Base-by-base conservation (phyloP, 371 early-diverging fungal species). In the Rhizopus arrhizus region DNA sequence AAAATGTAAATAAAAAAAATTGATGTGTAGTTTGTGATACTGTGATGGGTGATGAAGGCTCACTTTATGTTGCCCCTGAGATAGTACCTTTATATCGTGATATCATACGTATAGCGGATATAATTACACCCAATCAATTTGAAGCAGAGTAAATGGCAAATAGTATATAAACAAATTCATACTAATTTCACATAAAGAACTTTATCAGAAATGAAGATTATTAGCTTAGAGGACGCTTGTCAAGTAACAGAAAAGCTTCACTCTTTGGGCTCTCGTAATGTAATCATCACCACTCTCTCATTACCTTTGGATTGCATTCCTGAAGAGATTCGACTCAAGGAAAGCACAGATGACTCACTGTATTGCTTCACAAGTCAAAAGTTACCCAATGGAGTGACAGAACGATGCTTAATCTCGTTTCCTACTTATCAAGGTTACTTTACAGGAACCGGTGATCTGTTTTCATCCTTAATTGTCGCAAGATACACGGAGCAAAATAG, bases 401-500 rank as follows among this genome's bases (percentile, higher is more conserved):
- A 72, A n/a, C 77, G 74, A 33, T 89, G 91, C 62, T 57, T 75
- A 9, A 90, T 96, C 48, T 61, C 80, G 5, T 94, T 95, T 59
- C 91, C 93, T 10, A 85, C 85, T 11, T 85, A 91, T 40, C 67
- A 72, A 4, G 94, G 89, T 1, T 84, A 86, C 50, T 97, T 94
- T 63, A 93, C 92, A 0, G 97, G 97, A n/a, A 91, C 96, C 1
- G 97, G 96, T 31, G 96, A 97, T 68, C 53, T 97, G 50, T 93
- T 95, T 58, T 79, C 93, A 1, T 88, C 93, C 0, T 60, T 95
- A 36, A 53, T 89, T 5, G 72, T 92, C 12, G 95, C 94, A 5
- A 69, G 86, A 5, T 63, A 66, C 15, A 69, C 74, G 22, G 65
- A 69, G 51, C 28, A 54, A 4, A 45, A 57, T 10, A 59, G 64